phyloP scores from a whole-genome alignment of 2,329 filamentous ascomycete genomes.

The Sphaceloma murrayae region DNA sequence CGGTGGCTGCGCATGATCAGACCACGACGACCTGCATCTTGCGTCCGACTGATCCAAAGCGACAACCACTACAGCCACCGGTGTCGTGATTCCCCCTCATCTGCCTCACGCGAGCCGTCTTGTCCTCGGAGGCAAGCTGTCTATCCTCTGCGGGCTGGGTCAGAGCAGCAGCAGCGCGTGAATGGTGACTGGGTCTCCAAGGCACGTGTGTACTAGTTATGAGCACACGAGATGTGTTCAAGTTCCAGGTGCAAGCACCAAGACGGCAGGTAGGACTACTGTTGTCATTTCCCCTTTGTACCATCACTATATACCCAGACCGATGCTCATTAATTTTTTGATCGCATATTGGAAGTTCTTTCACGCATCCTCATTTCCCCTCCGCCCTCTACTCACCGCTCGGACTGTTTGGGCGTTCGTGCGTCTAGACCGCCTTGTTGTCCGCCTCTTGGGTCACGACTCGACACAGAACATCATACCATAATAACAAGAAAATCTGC shows the following conservation, averaged over 20 bases:
- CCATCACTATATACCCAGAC: not conserved
- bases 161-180: too few relatives aligned
- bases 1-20: not conserved
- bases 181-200: too few relatives aligned
- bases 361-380: slow-evolving; percentile 12
- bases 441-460: slow-evolving; percentile 9
- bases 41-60: not conserved
- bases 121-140: too few relatives aligned
- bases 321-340: not conserved
- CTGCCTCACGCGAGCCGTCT: not conserved
- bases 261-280: slow-evolving; percentile 10
- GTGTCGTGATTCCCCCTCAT: too few relatives aligned
- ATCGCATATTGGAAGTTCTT: slow-evolving; percentile 8
- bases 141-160: too few relatives aligned
- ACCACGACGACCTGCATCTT: not conserved
- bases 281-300: slow-evolving; percentile 11
- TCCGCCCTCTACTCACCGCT: slow-evolving; percentile 6
- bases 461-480: slow-evolving; percentile 9
- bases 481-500: slow-evolving; percentile 5
- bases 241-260: not conserved
- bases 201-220: too few relatives aligned
- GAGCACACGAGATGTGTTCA: not conserved
- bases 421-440: slow-evolving; percentile 12
- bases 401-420: slow-evolving; percentile 11
- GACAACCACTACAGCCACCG: not conserved